Evolutionary conservation across 768 basidiomycete genomes (phyloP).

Genomic region (Mrakia blollopis): DNA sequence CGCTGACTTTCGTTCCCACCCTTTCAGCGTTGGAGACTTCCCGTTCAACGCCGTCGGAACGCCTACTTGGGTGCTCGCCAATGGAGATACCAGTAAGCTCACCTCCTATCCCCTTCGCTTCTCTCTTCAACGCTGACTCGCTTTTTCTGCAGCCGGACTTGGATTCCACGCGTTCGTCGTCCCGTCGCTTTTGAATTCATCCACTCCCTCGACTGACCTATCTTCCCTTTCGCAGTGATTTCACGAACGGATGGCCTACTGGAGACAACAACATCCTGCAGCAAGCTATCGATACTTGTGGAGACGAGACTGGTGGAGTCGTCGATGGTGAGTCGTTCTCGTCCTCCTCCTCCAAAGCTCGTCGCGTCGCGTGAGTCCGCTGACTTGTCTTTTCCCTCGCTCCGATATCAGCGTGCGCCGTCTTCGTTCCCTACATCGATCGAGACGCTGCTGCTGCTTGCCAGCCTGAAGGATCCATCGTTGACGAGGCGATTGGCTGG

Average conservation of each 20-base stretch:
- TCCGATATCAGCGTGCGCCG: conserved; percentile 32
- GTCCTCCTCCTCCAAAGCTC: no score
- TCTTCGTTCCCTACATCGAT: conserved; percentile 44
- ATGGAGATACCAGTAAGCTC: conserved; percentile 39
- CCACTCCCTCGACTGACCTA: background rate
- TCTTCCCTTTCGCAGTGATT: conserved; percentile 41
- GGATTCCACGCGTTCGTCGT: background rate
- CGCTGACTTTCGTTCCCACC: background rate
- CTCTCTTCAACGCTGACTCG: background rate
- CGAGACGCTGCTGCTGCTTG: conserved; percentile 37
- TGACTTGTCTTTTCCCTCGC: background rate
- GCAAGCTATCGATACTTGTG: conserved; percentile 39
- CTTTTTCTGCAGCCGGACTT: background rate
- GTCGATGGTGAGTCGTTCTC: background rate
- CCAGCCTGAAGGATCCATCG: conserved; percentile 39
- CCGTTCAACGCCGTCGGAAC: conserved; percentile 41
- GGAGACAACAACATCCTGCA: conserved; percentile 43
- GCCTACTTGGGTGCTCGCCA: conserved; percentile 42
- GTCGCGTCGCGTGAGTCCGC: background rate
- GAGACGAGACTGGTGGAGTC: conserved; percentile 21
- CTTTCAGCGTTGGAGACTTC: conserved; percentile 40
- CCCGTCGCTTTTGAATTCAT: background rate
- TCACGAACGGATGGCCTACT: conserved; percentile 44
- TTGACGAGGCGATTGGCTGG: conserved; percentile 43
- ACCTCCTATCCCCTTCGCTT: background rate